A percentile compares a stretch with the other conserved stretches of the same genome.
Evolutionary conservation across 768 basidiomycete genomes (phyloP).

Genomic region (Favolaschia claudopus): DNA sequence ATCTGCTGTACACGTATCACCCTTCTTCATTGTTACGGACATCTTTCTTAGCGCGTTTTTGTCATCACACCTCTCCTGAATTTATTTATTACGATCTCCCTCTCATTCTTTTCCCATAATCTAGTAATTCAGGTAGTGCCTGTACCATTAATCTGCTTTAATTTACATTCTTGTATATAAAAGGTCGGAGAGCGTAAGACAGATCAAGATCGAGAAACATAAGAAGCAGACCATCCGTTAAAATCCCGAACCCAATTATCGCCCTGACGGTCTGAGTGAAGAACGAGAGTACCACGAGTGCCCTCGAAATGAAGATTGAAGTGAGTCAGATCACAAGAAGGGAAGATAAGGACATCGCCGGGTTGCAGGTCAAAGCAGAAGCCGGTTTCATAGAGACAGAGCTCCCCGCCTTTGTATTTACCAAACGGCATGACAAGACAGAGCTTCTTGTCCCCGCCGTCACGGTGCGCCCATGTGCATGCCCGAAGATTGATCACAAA

Average conservation of each 20-base stretch:
- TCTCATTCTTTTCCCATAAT: no score
- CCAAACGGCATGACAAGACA: constrained; percentile 29
- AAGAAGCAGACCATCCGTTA: background rate
- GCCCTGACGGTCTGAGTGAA: constrained; percentile 25
- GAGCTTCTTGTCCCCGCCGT: background rate
- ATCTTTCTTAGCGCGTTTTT: no score
- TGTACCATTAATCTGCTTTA: no score
- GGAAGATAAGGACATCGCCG: constrained; percentile 27
- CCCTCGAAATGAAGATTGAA: constrained; percentile 29
- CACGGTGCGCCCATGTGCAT: background rate
- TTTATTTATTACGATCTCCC: no score
- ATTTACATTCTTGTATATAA: no score
- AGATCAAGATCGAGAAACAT: no score
- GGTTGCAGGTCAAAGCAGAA: constrained; percentile 21
- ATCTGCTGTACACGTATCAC: no score
- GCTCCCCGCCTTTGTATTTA: constrained; percentile 26
- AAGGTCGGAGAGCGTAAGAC: no score
- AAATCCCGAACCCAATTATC: background rate
- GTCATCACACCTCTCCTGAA: no score
- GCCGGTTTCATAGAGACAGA: constrained; percentile 27
- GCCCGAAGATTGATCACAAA: background rate
- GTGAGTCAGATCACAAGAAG: constrained; percentile 23
- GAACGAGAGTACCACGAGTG: constrained; percentile 25
- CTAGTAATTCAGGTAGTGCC: no score
- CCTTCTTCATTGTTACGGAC: no score